These are phyloP conservation scores for Myriosclerotinia scirpicola DNA, from an alignment of 2,329 filamentous ascomycete genomes.

Conservation along the genomic window DNA sequence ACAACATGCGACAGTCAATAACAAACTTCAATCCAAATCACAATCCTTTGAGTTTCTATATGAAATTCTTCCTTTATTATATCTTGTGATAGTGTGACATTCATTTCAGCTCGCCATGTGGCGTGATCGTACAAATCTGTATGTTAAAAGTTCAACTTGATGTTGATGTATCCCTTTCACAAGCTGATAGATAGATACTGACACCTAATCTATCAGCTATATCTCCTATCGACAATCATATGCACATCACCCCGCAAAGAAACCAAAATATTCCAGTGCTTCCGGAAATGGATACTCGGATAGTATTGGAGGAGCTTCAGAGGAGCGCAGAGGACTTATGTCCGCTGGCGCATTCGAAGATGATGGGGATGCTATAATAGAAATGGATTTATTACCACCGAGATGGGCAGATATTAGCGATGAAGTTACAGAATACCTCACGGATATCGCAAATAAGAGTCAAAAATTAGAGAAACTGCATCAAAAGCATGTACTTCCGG, in stretches of 20 bases:
- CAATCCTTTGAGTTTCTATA: constrained; percentile 14
- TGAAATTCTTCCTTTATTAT: constrained; percentile 12
- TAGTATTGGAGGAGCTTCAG: constrained; percentile 54
- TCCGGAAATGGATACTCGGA: constrained; percentile 59
- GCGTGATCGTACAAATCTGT: constrained; percentile 99
- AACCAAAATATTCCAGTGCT: constrained; percentile 61
- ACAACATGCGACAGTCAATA: constrained; percentile 23
- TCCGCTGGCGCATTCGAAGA: constrained; percentile 74
- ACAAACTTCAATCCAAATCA: constrained; percentile 10
- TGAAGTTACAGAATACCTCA: constrained; percentile 81
- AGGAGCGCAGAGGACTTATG: constrained; percentile 79
- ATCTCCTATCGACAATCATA: constrained; percentile 99
- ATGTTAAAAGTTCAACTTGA: constrained; percentile 42
- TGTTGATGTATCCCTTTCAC: not conserved
- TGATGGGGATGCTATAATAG: constrained; percentile 92
- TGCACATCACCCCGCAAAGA: constrained; percentile 88
- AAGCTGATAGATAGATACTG: constrained; percentile 31
- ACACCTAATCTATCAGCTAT: constrained; percentile 59
- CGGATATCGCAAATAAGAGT: constrained; percentile 78
- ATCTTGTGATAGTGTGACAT: constrained; percentile 23
- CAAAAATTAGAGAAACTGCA: constrained; percentile 87
- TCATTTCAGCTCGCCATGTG: constrained; percentile 68
- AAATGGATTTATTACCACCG: constrained; percentile 95
- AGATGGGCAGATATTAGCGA: constrained; percentile 96
- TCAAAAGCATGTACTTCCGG: constrained; percentile 93